Base-by-base conservation (phyloP, 345 rosid species). In the Dovyalis caffra region DNA sequence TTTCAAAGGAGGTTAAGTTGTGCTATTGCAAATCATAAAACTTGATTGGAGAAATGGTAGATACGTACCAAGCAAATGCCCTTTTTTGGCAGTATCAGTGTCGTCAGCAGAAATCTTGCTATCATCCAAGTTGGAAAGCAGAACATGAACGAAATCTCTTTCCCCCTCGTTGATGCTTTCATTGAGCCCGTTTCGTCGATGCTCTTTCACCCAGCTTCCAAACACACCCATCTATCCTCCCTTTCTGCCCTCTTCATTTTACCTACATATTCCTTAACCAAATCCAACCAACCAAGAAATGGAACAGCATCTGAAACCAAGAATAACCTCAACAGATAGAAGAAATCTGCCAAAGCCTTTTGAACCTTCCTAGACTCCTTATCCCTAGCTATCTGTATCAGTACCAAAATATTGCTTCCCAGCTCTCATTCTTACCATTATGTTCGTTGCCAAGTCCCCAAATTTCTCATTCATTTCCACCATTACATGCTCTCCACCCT, bases 171-270 rank as follows among this genome's bases (percentile, higher is more conserved):
- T 26, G 20, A 72, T 32, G 8, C 35, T 72, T 38, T 66, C 66
- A 40, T 18, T 21, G 8, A 64, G 28, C 73, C 77, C 77, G 68
- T 72, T 77, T 51, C 62, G 65, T 26, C 81, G 53, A 80, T 85
- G 88, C 53, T 69, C 84, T 2, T 76, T 53, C 20, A 86, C 73
- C 90, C 87, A 85, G 25, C 74, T 80, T 2, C 81, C 81, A 10
- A 88, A 43, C 16, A 85, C 71, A 31, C 51, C 53, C 73, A n/a
- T 86, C 90, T 65, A 88, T 15, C n/a, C 14, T 88, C 86, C 43
- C 28, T 61, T 23, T 84, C 77, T 20, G 74, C 70, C 78, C 67
- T 76, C 71, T 78, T 78, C 87, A 81, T 84, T 56, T 74, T 35
- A 26, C 72, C 64, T 18, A 64, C 64, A 34, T 70, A 61, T 63